Base-by-base conservation (phyloP, 371 early-diverging fungal species). In the Fennellomyces sp. region DNA sequence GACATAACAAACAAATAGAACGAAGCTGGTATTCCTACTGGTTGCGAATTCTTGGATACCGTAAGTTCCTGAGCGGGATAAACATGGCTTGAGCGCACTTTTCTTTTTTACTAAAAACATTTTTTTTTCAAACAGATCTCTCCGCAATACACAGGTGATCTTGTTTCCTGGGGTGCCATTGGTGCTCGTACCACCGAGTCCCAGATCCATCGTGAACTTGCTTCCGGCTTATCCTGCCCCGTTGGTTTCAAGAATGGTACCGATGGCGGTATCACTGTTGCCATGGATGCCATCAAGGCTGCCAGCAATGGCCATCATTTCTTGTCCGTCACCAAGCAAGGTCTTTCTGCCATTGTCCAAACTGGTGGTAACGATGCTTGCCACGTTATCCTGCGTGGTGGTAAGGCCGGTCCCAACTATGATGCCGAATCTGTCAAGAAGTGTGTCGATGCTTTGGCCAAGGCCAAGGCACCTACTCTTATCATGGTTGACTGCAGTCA, bases 401-500 rank as follows among this genome's bases (percentile, higher is more conserved):
- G 95, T 39, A 84, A 80, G 66, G 75, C 74, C 45, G 95, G 94
- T 0, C 94, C 97, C 67, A 97, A 97, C 84, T 97, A 91, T 73
- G 91, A 86, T 26, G 68, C 83, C 31, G 84, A 82, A n/a, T 71
- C 82, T 38, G 86, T 94, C 42, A 73, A 81, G 70, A 71, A 68
- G n/a, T 83, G 85, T 11, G 76, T 81, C 5, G 78, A 70, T 39
- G 83, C 89, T 58, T 80, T 94, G 52, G 68, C 68, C 27, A 85
- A 86, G 61, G 84, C 84, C 63, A 86, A 88, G 54, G 64, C 92
- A 48, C 66, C 69, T 13, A 69, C 85, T 33, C 69, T 73, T 23
- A 73, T 97, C 67, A 96, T 97, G 97, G 80, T 97, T 57, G 97
- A 97, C 70, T 96, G 94, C 80, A 91, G 91, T 54, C 97, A 97